Evolutionary conservation across 2,329 filamentous ascomycete genomes (phyloP).

Genomic region (Colletotrichum chlorophyti): DNA sequence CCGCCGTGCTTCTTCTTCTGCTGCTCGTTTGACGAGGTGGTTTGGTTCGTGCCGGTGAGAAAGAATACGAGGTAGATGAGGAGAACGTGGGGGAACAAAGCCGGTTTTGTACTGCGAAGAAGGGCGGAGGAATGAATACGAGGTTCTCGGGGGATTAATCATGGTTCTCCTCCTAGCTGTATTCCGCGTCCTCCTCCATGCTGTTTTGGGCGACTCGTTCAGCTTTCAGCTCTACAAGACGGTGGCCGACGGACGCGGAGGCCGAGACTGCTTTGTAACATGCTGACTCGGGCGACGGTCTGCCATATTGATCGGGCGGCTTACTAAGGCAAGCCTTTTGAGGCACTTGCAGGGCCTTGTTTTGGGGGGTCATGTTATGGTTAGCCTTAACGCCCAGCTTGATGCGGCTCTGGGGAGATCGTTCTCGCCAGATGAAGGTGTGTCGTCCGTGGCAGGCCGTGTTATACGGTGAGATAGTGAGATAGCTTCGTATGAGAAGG

Average conservation of each 20-base stretch:
- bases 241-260: conserved; percentile 14
- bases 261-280: not conserved
- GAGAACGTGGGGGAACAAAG: not conserved
- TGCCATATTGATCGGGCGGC: not conserved
- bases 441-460: no score
- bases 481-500: no score
- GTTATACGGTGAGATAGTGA: not conserved
- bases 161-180: no score
- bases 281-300: not conserved
- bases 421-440: no score
- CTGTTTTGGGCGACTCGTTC: conserved; percentile 3
- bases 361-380: not conserved
- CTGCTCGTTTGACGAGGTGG: no score
- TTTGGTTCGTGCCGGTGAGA: no score
- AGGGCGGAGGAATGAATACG: conserved; percentile 4
- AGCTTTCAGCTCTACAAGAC: not conserved
- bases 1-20: no score
- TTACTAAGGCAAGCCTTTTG: not conserved
- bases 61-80: not conserved
- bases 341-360: not conserved
- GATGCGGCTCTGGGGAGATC: not conserved
- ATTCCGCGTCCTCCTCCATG: not conserved
- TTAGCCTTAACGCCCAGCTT: not conserved
- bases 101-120: conserved; percentile 22
- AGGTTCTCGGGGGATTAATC: conserved; percentile 2